Conservation (phyloP, 1,139 yeast genomes). For the Debaryomyces fabryi region DNA sequence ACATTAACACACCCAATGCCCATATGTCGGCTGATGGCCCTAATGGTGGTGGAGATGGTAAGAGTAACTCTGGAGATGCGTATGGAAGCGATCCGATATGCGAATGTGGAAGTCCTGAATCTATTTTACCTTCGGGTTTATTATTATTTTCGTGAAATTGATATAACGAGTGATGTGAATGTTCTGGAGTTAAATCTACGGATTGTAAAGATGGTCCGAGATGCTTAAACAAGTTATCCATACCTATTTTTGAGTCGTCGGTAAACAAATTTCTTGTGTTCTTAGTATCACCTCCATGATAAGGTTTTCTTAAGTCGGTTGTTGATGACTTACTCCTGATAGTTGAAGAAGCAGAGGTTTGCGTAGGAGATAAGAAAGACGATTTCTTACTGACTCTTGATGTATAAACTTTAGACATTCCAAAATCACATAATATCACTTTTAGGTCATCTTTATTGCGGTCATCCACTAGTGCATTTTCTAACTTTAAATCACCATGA, state of each 20-base stretch:
- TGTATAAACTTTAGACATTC: conserved; percentile 60
- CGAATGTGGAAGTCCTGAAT: conserved; percentile 56
- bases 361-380: conserved; percentile 16
- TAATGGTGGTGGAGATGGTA: conserved; percentile 66
- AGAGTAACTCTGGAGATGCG: conserved; percentile 84
- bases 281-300: conserved; percentile 35
- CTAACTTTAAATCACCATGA: conserved; percentile 89
- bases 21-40: conserved; percentile 83
- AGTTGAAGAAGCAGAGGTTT: conserved; percentile 20
- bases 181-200: conserved; percentile 35
- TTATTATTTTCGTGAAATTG: conserved; percentile 4
- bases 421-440: conserved; percentile 80
- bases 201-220: conserved; percentile 45
- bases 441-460: conserved; percentile 27
- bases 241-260: conserved; percentile 40
- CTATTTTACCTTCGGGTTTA: conserved; percentile 22
- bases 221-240: conserved; percentile 26
- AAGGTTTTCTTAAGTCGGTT: conserved; percentile 39
- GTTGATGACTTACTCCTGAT: conserved; percentile 53
- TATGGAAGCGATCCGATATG: conserved; percentile 90
- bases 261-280: conserved; percentile 27
- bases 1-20: conserved; percentile 84
- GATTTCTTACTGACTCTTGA: conserved; percentile 31
- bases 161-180: conserved; percentile 16
- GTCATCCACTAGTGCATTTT: conserved; percentile 70